A percentile compares a stretch with the other conserved stretches of the same genome.
Evolutionary conservation across 208 protist species (phyloP).

Genomic region (Willaertia magna): DNA sequence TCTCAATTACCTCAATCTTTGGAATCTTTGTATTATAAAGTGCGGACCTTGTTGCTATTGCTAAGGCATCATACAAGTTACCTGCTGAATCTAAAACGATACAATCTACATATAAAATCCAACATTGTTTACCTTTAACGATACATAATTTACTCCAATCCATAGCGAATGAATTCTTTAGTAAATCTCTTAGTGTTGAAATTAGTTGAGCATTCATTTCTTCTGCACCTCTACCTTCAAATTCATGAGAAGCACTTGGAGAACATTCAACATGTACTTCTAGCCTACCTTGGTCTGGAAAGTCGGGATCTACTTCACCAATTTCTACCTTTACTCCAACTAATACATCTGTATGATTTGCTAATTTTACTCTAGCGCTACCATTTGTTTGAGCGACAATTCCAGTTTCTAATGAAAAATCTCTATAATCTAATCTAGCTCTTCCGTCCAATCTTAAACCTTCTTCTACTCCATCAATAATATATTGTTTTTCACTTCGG

Average conservation of each 20-base stretch:
- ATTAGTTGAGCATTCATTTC: neutral
- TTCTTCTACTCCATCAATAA: constrained; percentile 7
- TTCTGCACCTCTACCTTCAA: neutral
- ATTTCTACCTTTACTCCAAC: constrained; percentile 11
- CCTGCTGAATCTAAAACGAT: constrained; percentile 11
- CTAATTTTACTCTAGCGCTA: neutral
- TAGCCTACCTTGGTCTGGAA: constrained; percentile 3
- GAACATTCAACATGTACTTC: neutral
- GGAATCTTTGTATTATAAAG: constrained; percentile 2
- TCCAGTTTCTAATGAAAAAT: neutral
- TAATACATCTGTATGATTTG: constrained; percentile 5
- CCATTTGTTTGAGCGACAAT: neutral
- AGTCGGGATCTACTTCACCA: neutral
- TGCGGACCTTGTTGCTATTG: constrained; percentile 1
- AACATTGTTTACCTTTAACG: neutral
- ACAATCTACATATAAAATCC: constrained; percentile 15
- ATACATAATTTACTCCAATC: constrained; percentile 7
- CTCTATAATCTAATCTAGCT: constrained; percentile 1
- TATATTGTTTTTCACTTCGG: neutral
- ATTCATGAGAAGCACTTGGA: neutral
- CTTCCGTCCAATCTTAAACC: constrained; percentile 8
- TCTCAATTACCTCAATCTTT: constrained; percentile 2
- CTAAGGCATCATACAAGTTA: constrained; percentile 19
- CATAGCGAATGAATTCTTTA: neutral
- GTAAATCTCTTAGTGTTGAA: neutral